Base-by-base conservation (phyloP, 805 yeast genomes). In the Yarrowia hollandica region DNA sequence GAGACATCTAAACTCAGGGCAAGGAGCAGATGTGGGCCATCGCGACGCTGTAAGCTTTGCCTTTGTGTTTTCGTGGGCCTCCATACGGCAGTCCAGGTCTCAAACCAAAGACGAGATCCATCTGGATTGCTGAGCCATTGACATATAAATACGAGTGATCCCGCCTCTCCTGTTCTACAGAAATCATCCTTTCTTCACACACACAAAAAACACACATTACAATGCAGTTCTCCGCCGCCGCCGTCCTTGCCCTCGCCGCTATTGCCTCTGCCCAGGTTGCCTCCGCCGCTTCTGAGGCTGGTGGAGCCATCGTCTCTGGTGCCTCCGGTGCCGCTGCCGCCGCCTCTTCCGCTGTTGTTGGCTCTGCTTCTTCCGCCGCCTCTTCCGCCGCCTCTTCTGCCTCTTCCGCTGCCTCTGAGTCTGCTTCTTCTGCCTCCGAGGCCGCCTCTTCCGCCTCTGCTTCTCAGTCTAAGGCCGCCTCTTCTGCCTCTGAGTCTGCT, bases 311-410 rank as follows among this genome's bases (percentile, higher is more conserved):
- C 12, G 33, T 39, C 37, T 39, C 60, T 16, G 62, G 55, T 15
- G 62, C 61, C 26, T 33, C 63, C 18, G 60, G 34, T 28, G 60
- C 60, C 25, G 56, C 60, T 22, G 60, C 34, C 26, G 44, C 34
- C 11, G 44, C 59, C 46, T 59, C 57, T 25, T 26, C 50, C 14
- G 62, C 56, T 18, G 59, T 41, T 11, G 14, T 60, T 28, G 59
- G 54, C 39, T 61, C 55, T 22, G 30, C 8, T 15, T 61, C 38
- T 12, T 19, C 12, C 12, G 63, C 35, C 18, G 54, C 60, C 7
- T 42, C 61, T 52, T 50, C 59, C 9, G 41, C 58, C 8, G 34
- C 60, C 41, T 38, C 61, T 22, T 44, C 46, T 22, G 44, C 39
- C 31, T 35, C 60, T 23, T 33, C 56, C 21, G 41, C 50, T 15